phyloP scores from a whole-genome alignment of 768 basidiomycete species.

The Russula ochroleuca region DNA sequence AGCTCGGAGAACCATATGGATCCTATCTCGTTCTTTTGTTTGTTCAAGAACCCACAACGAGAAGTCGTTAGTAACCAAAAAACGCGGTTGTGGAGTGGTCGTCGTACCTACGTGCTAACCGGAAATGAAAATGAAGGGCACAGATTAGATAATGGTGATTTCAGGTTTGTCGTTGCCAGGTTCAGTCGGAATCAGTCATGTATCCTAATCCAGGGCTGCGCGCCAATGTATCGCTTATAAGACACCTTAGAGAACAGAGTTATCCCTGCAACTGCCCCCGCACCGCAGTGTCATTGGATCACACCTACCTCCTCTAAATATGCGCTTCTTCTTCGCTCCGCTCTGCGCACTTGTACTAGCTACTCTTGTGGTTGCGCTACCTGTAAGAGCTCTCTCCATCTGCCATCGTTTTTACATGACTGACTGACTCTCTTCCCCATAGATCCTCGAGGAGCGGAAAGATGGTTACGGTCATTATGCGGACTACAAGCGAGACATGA shows the following conservation, averaged over 20 bases:
- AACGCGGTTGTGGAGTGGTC: background rate
- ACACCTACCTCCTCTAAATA: background rate
- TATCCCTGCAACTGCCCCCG: background rate
- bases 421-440: background rate
- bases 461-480: accelerated
- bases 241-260: background rate
- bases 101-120: constrained; percentile 3
- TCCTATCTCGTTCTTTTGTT: background rate
- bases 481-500: background rate
- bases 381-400: constrained; percentile 1
- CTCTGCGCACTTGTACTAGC: constrained; percentile 7
- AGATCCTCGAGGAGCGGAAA: background rate
- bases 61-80: background rate
- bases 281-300: background rate
- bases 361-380: constrained; percentile 3
- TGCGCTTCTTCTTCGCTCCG: constrained; percentile 14
- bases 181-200: background rate
- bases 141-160: background rate
- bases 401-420: background rate
- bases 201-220: constrained; percentile 5
- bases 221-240: constrained; percentile 9
- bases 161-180: background rate
- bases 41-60: too few species aligned
- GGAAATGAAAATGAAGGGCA: constrained; percentile 9
- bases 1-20: background rate